Percentiles rank a stretch among this genome's conserved stretches.
Evolutionary conservation across 179 eudicot species (phyloP).

Genomic region (Gypsophila paniculata): DNA sequence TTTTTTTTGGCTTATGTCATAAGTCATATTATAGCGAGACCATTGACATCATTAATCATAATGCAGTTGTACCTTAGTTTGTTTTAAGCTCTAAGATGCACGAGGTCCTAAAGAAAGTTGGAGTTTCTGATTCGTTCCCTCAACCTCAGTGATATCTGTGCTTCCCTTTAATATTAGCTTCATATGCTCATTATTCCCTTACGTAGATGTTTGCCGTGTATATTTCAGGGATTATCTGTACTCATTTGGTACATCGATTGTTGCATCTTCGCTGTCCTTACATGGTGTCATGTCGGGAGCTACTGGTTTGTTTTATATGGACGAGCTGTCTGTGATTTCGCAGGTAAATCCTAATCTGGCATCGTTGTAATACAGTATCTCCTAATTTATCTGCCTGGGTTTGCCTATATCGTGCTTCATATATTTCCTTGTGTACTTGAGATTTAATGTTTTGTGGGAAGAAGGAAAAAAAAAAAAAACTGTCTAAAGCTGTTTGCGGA

Average conservation of each 20-base stretch:
- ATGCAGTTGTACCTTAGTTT: not conserved
- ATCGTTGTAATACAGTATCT: not conserved
- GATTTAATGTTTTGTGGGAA: not conserved
- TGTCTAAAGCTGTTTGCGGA: not conserved
- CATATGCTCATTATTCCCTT: constrained; percentile 5
- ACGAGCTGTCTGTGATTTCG: constrained; percentile 54
- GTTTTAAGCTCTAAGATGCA: not conserved
- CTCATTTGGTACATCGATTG: constrained; percentile 48
- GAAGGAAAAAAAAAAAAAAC: not conserved
- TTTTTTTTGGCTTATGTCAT: not conserved
- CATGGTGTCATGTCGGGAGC: constrained; percentile 46
- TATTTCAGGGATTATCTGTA: constrained; percentile 64
- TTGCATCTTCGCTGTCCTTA: constrained; percentile 51
- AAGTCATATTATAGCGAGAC: not conserved
- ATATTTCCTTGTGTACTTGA: not conserved
- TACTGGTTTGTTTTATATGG: constrained; percentile 50
- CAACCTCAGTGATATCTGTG: not conserved
- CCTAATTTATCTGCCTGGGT: not conserved
- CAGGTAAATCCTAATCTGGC: constrained; percentile 49
- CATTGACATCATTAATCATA: constrained; percentile 7
- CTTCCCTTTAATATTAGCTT: constrained; percentile 3
- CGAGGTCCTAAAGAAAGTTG: not conserved
- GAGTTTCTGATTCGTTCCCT: not conserved
- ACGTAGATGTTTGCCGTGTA: constrained; percentile 20
- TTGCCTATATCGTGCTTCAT: constrained; percentile 8